phyloP scores from a whole-genome alignment of 805 yeast species.

The Diddensiella santjacobensis region DNA sequence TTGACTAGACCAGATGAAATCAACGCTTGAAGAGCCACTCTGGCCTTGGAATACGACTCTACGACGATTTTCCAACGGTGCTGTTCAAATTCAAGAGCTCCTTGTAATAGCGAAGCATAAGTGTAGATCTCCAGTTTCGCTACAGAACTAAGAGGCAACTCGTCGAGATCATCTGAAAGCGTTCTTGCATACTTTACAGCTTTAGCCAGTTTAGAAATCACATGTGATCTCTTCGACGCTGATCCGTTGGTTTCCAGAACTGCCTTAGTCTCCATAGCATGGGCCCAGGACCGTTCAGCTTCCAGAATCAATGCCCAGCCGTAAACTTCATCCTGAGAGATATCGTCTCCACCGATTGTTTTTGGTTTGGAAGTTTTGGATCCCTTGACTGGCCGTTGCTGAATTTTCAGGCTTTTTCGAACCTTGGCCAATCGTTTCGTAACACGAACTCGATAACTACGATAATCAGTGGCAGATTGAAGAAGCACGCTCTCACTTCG shows the following conservation, averaged over 20 bases:
- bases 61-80: slow-evolving; percentile 56
- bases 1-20: slow-evolving; percentile 30
- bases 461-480: slow-evolving; percentile 63
- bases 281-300: slow-evolving; percentile 75
- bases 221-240: slow-evolving; percentile 45
- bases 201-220: slow-evolving; percentile 64
- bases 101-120: slow-evolving; percentile 47
- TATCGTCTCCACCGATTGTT: slow-evolving; percentile 46
- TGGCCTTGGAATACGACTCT: slow-evolving; percentile 53
- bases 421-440: slow-evolving; percentile 58
- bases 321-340: slow-evolving; percentile 46
- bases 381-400: slow-evolving; percentile 63
- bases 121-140: slow-evolving; percentile 25
- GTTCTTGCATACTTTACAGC: slow-evolving; percentile 46
- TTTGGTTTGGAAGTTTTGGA: slow-evolving; percentile 42
- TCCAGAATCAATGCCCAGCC: slow-evolving; percentile 59
- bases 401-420: slow-evolving; percentile 60
- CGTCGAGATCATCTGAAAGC: slow-evolving; percentile 30
- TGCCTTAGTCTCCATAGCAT: slow-evolving; percentile 59
- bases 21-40: slow-evolving; percentile 57
- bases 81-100: slow-evolving; percentile 47
- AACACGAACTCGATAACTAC: slow-evolving; percentile 60
- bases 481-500: slow-evolving; percentile 58
- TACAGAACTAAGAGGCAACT: slow-evolving; percentile 18
- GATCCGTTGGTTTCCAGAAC: slow-evolving; percentile 52